Conservation (phyloP, 495 filamentous ascomycete genomes). For the Hypoxylon crocopeplum region DNA sequence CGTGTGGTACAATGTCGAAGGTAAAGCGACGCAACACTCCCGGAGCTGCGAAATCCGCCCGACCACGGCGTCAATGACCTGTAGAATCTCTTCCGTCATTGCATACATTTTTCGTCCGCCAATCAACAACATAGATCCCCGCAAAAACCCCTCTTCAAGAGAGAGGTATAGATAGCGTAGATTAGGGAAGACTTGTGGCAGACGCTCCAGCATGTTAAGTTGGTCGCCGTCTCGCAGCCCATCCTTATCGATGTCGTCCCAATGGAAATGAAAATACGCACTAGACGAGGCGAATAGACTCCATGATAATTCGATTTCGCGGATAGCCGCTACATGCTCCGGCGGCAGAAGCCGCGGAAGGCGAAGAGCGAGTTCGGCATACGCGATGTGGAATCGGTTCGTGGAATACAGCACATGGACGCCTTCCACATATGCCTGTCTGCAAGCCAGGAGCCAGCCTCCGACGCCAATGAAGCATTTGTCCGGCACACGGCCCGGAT, state of each 20-base stretch:
- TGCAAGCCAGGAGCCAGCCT: constrained; percentile 33
- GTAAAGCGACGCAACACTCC: neutral
- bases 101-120: neutral
- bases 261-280: neutral
- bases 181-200: neutral
- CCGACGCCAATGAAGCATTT: constrained; percentile 30
- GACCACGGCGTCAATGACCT: neutral
- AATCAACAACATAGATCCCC: neutral
- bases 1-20: neutral
- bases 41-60: neutral
- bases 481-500: constrained; percentile 14
- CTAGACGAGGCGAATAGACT: neutral
- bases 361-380: neutral
- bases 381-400: constrained; percentile 38
- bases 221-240: neutral
- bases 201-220: neutral
- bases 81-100: neutral
- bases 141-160: neutral
- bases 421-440: constrained; percentile 34
- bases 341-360: neutral
- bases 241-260: neutral
- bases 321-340: neutral
- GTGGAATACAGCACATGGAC: constrained; percentile 29
- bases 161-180: neutral
- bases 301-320: neutral